Evolutionary conservation across 2,329 filamentous ascomycete genomes (phyloP).

Genomic region (Ustulina deusta): DNA sequence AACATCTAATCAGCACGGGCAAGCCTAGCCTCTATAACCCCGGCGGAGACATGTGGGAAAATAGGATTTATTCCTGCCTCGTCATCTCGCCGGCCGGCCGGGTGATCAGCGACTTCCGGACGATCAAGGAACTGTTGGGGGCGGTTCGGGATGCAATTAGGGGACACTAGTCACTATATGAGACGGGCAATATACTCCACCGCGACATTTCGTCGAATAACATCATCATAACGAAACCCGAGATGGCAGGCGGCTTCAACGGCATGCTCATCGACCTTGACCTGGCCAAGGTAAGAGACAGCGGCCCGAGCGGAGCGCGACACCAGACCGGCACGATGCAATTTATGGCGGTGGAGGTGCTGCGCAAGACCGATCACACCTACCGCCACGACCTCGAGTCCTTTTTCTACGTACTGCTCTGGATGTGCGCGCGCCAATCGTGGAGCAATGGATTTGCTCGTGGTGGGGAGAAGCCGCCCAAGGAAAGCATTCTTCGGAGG

Average conservation of each 20-base stretch:
- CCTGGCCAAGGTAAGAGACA: slow-evolving; percentile 25
- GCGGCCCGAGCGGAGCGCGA: not conserved
- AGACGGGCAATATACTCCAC: slow-evolving; percentile 37
- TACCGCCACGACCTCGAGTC: slow-evolving; percentile 41
- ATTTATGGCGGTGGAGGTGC: slow-evolving; percentile 38
- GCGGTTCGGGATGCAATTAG: slow-evolving; percentile 35
- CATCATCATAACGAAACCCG: slow-evolving; percentile 36
- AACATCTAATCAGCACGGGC: too few relatives aligned
- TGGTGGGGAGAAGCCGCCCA: not conserved
- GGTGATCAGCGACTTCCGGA: slow-evolving; percentile 18
- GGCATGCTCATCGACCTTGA: slow-evolving; percentile 41
- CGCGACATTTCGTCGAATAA: slow-evolving; percentile 38
- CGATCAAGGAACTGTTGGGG: slow-evolving; percentile 32
- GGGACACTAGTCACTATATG: slow-evolving; percentile 37
- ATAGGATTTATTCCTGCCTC: slow-evolving; percentile 25
- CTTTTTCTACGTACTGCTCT: slow-evolving; percentile 40
- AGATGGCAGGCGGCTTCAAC: slow-evolving; percentile 23
- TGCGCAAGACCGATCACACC: slow-evolving; percentile 25
- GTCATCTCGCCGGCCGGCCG: slow-evolving; percentile 23
- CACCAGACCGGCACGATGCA: slow-evolving; percentile 7
- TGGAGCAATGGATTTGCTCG: slow-evolving; percentile 24
- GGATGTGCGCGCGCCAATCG: slow-evolving; percentile 28
- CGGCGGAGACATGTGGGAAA: slow-evolving; percentile 6
- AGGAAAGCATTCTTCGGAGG: slow-evolving; percentile 3
- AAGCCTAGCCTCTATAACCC: slow-evolving; percentile 4